A percentile compares a stretch with the other conserved stretches of the same genome.
Conservation (phyloP, 306 rosid species). For the Myrica gale region DNA sequence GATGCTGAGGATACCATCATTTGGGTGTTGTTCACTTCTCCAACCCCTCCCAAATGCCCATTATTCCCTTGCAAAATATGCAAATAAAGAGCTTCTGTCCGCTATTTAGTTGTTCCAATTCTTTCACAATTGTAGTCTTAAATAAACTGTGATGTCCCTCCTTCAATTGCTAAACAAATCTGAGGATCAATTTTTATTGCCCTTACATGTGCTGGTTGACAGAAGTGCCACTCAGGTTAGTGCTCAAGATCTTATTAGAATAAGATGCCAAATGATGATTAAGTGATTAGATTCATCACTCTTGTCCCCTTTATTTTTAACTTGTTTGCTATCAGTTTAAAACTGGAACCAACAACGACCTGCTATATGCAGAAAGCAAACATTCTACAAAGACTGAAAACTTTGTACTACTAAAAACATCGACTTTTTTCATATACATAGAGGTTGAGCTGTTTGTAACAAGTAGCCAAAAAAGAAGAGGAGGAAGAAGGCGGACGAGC, state of each 20-base stretch:
- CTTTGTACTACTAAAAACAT: not conserved
- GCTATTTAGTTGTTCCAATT: not conserved
- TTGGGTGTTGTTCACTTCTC: constrained; percentile 8
- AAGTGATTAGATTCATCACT: no score
- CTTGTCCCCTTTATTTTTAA: no score
- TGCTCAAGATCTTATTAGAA: not conserved
- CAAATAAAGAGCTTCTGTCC: constrained; percentile 21
- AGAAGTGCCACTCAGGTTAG: not conserved
- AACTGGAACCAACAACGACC: no score
- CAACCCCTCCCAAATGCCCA: constrained; percentile 21
- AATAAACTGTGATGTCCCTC: constrained; percentile 7
- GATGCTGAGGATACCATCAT: constrained; percentile 10
- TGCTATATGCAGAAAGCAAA: no score
- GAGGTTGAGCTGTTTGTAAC: not conserved
- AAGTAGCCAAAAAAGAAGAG: not conserved
- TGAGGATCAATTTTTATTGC: not conserved
- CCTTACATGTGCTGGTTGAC: not conserved
- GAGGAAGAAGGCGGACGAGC: not conserved
- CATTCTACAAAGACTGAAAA: not conserved
- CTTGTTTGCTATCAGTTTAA: no score
- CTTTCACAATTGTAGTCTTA: constrained; percentile 10
- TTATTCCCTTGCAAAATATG: constrained; percentile 10
- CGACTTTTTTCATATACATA: not conserved
- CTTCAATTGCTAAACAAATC: not conserved
- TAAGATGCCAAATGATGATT: no score